Evolutionary conservation across 345 rosid species (phyloP).

Genomic region (Theobroma cacao): DNA sequence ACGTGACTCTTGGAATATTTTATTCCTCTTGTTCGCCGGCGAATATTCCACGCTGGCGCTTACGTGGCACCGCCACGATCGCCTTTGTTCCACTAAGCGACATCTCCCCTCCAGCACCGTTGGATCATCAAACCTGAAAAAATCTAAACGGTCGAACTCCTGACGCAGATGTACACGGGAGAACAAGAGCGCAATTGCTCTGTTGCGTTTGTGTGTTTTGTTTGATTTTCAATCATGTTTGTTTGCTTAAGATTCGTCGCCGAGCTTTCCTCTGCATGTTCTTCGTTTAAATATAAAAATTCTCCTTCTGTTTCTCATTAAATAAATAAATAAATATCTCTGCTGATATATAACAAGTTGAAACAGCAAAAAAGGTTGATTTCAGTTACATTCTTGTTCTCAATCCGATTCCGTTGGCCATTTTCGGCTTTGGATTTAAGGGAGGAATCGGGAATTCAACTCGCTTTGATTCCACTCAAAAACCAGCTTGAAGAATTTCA

Average conservation of each 20-base stretch:
- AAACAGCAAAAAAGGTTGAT: not conserved
- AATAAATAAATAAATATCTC: not conserved
- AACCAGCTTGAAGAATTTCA: not conserved
- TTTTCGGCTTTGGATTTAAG: not conserved
- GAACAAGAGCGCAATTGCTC: not conserved
- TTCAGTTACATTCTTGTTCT: not conserved
- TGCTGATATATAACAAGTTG: not conserved
- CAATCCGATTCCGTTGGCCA: not conserved
- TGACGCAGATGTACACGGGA: not conserved
- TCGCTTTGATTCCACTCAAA: too few relatives aligned
- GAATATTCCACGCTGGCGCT: conserved; percentile 45
- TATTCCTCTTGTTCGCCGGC: conserved; percentile 8
- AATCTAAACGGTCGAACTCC: not conserved
- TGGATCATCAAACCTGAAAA: not conserved
- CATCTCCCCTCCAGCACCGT: not conserved
- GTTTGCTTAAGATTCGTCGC: conserved; percentile 54
- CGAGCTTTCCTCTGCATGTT: conserved; percentile 55
- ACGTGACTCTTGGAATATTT: conserved; percentile 35
- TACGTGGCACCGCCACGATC: not conserved
- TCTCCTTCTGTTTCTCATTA: not conserved
- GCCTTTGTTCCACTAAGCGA: not conserved
- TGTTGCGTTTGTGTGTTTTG: not conserved
- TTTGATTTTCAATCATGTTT: conserved; percentile 23
- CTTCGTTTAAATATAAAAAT: not conserved
- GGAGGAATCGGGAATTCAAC: not conserved